Evolutionary conservation across 2,329 filamentous ascomycete species (phyloP).

Genomic region (Cytospora paraplurivora): DNA sequence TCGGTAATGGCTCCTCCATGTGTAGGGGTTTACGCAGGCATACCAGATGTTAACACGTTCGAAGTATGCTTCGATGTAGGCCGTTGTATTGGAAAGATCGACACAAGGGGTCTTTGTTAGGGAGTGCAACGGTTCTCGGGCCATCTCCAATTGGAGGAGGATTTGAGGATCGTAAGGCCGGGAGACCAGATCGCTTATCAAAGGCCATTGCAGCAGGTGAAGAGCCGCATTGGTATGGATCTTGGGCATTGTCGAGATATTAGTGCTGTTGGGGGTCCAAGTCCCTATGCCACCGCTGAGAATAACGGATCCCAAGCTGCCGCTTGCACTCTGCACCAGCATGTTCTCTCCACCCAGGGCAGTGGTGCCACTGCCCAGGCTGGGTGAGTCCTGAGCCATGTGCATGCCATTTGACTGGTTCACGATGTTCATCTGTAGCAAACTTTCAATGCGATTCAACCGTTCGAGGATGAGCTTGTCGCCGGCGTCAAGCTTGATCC

Average conservation of each 20-base stretch:
- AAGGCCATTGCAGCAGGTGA: constrained; percentile 77
- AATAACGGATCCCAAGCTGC: constrained; percentile 56
- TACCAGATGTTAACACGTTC: constrained; percentile 84
- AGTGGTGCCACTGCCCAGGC: constrained; percentile 62
- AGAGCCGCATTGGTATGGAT: constrained; percentile 79
- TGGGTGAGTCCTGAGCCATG: constrained; percentile 63
- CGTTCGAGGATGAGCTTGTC: constrained; percentile 85
- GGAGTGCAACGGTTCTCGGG: constrained; percentile 70
- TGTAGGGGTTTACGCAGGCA: constrained; percentile 80
- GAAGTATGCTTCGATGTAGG: constrained; percentile 80
- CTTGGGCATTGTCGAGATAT: constrained; percentile 86
- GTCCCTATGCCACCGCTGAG: constrained; percentile 70
- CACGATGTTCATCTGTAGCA: constrained; percentile 71
- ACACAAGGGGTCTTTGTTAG: constrained; percentile 66
- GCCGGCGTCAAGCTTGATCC: constrained; percentile 83
- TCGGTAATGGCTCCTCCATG: constrained; percentile 75
- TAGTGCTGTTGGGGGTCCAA: constrained; percentile 62
- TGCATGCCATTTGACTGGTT: constrained; percentile 54
- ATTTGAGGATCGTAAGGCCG: constrained; percentile 79
- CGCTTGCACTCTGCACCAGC: constrained; percentile 48
- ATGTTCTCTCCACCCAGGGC: constrained; percentile 60
- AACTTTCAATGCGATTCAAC: constrained; percentile 73
- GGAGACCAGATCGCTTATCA: constrained; percentile 77
- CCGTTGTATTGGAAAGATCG: constrained; percentile 72
- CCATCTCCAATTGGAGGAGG: constrained; percentile 80